Evolutionary conservation across 1,284 basidiomycete species (phyloP).

Genomic region (Xerocomus subilludens): DNA sequence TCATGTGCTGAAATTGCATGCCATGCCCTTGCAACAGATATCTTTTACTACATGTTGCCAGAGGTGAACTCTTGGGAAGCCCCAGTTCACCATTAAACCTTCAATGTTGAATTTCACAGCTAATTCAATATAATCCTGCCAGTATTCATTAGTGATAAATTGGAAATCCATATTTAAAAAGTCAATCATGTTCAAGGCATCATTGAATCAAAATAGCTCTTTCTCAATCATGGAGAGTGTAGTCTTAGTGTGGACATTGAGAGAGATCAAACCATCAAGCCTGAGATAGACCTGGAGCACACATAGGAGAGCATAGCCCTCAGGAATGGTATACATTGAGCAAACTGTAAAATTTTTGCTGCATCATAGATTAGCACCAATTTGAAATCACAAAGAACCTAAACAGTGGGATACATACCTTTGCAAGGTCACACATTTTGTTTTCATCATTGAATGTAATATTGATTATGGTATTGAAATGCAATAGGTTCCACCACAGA

Average conservation of each 20-base stretch:
- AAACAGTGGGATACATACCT: too few relatives aligned
- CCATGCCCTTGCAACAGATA: background rate
- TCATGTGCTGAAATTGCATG: too few relatives aligned
- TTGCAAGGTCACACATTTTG: background rate
- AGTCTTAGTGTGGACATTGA: background rate
- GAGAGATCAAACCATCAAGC: too few relatives aligned
- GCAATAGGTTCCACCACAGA: background rate
- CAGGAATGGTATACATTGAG: background rate
- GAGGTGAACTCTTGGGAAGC: background rate
- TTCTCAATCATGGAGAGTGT: background rate
- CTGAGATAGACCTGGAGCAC: too few relatives aligned
- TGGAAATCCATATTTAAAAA: background rate
- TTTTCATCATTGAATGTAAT: background rate
- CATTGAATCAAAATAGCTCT: background rate
- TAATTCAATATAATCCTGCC: background rate
- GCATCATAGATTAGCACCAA: too few relatives aligned
- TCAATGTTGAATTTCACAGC: too few relatives aligned
- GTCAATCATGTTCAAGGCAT: background rate
- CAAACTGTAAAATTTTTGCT: background rate
- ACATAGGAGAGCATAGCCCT: too few relatives aligned
- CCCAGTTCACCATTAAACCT: background rate
- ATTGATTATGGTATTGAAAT: background rate
- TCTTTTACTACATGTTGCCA: background rate
- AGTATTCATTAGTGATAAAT: background rate
- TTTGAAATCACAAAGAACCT: too few relatives aligned